Evolutionary conservation across 2,329 filamentous ascomycete species (phyloP).

Genomic region (Rutstroemia sp.): DNA sequence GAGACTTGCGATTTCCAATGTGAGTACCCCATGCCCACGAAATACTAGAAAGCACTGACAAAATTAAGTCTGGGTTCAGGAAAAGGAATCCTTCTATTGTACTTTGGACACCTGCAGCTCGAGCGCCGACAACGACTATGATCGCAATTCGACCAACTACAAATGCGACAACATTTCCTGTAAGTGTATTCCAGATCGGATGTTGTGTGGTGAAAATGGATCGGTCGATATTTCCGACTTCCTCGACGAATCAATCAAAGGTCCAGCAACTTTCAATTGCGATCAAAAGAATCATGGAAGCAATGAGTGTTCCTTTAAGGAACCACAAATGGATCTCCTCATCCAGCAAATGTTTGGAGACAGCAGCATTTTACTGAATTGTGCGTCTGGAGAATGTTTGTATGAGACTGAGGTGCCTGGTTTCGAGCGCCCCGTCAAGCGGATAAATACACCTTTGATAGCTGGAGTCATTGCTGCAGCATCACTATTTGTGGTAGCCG

Average conservation of each 20-base stretch:
- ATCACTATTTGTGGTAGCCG: conserved; percentile 79
- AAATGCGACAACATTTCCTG: conserved; percentile 79
- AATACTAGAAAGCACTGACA: conserved; percentile 14
- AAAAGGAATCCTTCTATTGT: conserved; percentile 94
- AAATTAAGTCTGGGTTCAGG: conserved; percentile 79
- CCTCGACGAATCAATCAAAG: conserved; percentile 71
- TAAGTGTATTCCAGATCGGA: conserved; percentile 80
- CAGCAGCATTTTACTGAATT: conserved; percentile 75
- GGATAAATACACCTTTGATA: conserved; percentile 95
- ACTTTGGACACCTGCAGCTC: conserved; percentile 75
- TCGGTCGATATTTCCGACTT: conserved; percentile 93
- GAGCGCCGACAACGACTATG: conserved; percentile 57
- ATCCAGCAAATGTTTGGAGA: conserved; percentile 89
- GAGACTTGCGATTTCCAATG: conserved; percentile 91
- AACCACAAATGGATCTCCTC: conserved; percentile 86
- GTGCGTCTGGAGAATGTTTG: conserved; percentile 83
- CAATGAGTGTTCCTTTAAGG: conserved; percentile 73
- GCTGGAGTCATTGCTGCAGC: conserved; percentile 84
- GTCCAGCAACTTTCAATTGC: conserved; percentile 79
- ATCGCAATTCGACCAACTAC: conserved; percentile 77
- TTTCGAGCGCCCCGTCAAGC: conserved; percentile 80
- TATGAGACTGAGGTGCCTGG: conserved; percentile 90
- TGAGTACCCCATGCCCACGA: conserved; percentile 35
- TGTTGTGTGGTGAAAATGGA: conserved; percentile 87
- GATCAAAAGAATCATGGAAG: conserved; percentile 54